Conservation (phyloP, 176 grass and related monocot genomes). For the Juncus effusus region DNA sequence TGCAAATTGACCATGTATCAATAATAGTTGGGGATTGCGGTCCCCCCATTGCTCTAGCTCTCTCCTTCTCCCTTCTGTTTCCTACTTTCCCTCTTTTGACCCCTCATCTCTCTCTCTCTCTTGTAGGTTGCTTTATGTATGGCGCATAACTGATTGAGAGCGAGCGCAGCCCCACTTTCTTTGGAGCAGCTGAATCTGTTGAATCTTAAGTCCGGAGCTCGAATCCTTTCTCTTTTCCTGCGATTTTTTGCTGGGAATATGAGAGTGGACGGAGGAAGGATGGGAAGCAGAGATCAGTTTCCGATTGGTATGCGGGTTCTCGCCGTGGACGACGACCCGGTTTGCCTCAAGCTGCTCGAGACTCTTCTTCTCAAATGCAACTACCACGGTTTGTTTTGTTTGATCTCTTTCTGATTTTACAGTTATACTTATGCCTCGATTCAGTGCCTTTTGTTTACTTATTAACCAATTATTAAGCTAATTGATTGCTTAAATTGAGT, state of each 20-base stretch:
- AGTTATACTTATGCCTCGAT: not conserved
- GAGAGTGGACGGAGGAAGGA: constrained; percentile 28
- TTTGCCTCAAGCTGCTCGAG: constrained; percentile 82
- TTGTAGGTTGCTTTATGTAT: constrained; percentile 35
- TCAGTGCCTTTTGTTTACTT: not conserved
- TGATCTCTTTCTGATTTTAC: not conserved
- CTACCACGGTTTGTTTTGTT: constrained; percentile 54
- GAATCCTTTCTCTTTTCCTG: not conserved
- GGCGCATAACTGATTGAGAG: constrained; percentile 15
- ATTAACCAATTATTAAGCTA: not conserved
- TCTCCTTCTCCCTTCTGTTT: constrained; percentile 44
- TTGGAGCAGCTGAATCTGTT: not conserved
- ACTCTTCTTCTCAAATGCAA: constrained; percentile 68
- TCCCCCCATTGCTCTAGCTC: constrained; percentile 29
- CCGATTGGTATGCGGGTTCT: constrained; percentile 86
- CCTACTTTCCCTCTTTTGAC: constrained; percentile 20
- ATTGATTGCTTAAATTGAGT: not conserved
- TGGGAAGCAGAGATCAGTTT: constrained; percentile 54
- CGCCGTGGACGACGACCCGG: constrained; percentile 80
- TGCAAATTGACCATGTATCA: not conserved
- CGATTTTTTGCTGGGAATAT: constrained; percentile 15
- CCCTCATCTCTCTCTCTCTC: constrained; percentile 24
- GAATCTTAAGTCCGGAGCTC: constrained; percentile 9
- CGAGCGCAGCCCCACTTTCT: constrained; percentile 23
- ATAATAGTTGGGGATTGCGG: constrained; percentile 22